phyloP scores from a whole-genome alignment of 2,329 filamentous ascomycete genomes.

The Diaporthe aspalathi region DNA sequence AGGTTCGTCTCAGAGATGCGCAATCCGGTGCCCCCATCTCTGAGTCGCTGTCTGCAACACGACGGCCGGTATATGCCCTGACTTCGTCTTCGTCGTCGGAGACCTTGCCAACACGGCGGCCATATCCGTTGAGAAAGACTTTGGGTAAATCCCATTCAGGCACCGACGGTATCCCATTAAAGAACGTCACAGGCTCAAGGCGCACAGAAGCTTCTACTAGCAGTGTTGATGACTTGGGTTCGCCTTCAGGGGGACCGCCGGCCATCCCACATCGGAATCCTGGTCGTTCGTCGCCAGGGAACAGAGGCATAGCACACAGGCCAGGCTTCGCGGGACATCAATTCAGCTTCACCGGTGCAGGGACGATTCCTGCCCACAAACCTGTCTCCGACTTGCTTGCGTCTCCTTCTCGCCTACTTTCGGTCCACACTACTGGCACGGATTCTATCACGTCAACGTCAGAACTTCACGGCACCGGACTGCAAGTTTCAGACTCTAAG shows the following conservation, averaged over 20 bases:
- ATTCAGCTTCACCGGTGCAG: neutral
- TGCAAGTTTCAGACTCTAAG: neutral
- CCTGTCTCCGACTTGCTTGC: neutral
- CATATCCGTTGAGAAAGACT: neutral
- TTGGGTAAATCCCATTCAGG: neutral
- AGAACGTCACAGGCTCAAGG: neutral
- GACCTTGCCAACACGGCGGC: neutral
- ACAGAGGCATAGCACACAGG: neutral
- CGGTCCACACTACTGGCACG: neutral
- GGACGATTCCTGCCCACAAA: neutral
- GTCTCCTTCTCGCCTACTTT: neutral
- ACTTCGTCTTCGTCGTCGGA: neutral
- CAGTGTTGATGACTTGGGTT: neutral
- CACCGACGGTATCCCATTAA: neutral
- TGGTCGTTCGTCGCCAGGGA: neutral
- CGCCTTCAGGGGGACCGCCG: neutral
- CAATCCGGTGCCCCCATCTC: neutral
- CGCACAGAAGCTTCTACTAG: neutral
- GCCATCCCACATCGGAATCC: neutral
- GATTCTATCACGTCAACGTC: neutral
- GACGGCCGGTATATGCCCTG: neutral
- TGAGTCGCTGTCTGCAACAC: neutral
- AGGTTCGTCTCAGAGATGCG: neutral
- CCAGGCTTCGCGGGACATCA: neutral
- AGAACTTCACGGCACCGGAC: neutral